These are phyloP conservation scores for Eremothecium cymbalariae DNA, from an alignment of 1,139 yeast species.

Conservation along the genomic window DNA sequence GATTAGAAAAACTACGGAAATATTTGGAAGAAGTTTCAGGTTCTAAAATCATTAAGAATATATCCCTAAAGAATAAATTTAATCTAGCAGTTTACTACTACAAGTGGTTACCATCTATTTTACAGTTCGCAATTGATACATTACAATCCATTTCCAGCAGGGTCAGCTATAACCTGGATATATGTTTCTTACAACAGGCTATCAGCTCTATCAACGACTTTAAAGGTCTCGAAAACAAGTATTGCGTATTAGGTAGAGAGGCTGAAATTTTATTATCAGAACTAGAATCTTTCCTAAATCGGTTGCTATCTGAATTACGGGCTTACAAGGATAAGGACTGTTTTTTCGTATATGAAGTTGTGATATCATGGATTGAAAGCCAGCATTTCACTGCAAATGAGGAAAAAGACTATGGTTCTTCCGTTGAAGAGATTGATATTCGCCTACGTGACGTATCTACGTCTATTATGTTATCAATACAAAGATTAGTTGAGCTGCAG, in stretches of 20 bases:
- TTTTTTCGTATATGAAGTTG: conserved; percentile 38
- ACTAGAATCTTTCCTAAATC: conserved; percentile 20
- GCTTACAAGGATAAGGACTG: conserved; percentile 33
- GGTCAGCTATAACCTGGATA: conserved; percentile 10
- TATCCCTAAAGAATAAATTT: conserved; percentile 10
- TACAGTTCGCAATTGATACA: conserved; percentile 39
- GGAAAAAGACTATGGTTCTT: conserved; percentile 18
- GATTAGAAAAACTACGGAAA: conserved; percentile 16
- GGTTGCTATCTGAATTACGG: conserved; percentile 20
- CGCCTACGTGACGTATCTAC: conserved; percentile 47
- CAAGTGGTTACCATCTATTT: conserved; percentile 42
- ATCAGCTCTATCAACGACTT: conserved; percentile 14
- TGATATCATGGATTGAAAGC: conserved; percentile 7
- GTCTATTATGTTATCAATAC: conserved; percentile 59
- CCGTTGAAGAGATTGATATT: conserved; percentile 40
- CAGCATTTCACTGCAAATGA: too few relatives aligned
- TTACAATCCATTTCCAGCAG: conserved; percentile 7
- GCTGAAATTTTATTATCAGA: conserved; percentile 20
- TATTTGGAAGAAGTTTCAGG: conserved; percentile 21
- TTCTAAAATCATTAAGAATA: conserved; percentile 15
- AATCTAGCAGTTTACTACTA: conserved; percentile 13
- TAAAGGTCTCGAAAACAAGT: conserved; percentile 8
- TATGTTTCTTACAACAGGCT: conserved; percentile 17
- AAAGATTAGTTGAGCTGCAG: conserved; percentile 41
- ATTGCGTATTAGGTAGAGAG: conserved; percentile 16